These are phyloP conservation scores for Diatrype stigma DNA, from an alignment of 2,329 filamentous ascomycete genomes.

Conservation along the genomic window DNA sequence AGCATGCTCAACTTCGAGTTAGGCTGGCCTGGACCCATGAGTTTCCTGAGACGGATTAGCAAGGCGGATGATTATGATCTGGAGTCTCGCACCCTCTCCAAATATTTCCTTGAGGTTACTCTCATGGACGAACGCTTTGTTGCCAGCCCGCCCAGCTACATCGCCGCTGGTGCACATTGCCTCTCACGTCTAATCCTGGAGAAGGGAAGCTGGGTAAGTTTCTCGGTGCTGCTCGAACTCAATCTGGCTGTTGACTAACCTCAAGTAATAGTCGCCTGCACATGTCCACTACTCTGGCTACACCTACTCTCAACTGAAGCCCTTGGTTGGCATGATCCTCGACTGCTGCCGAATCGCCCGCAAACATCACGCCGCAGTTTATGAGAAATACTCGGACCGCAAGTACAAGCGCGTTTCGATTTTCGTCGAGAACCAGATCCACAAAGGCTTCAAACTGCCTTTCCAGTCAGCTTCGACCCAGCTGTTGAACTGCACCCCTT, in stretches of 20 bases:
- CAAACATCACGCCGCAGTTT: constrained; percentile 82
- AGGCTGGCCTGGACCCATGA: constrained; percentile 98
- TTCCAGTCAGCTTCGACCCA: constrained; percentile 23
- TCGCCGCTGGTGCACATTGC: constrained; percentile 89
- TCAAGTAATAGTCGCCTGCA: constrained; percentile 57
- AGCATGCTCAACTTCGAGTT: constrained; percentile 94
- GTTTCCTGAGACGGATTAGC: constrained; percentile 92
- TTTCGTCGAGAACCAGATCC: constrained; percentile 73
- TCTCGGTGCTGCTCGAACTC: neutral
- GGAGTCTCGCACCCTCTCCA: constrained; percentile 90
- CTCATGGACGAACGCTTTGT: constrained; percentile 99
- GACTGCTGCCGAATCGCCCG: constrained; percentile 81
- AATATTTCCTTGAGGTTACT: constrained; percentile 95
- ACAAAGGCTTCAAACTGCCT: constrained; percentile 52
- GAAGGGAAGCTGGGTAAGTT: constrained; percentile 89
- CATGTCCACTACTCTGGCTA: constrained; percentile 95
- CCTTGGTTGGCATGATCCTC: constrained; percentile 71
- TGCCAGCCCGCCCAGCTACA: constrained; percentile 81
- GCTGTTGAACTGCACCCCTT: constrained; percentile 7
- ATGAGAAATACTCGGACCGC: constrained; percentile 85
- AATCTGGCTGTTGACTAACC: constrained; percentile 30
- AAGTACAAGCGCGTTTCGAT: constrained; percentile 80
- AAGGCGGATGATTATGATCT: constrained; percentile 98
- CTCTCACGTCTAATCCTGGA: constrained; percentile 81
- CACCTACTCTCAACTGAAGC: constrained; percentile 77